phyloP scores from a whole-genome alignment of 306 rosid genomes.

The Lupinus albus region DNA sequence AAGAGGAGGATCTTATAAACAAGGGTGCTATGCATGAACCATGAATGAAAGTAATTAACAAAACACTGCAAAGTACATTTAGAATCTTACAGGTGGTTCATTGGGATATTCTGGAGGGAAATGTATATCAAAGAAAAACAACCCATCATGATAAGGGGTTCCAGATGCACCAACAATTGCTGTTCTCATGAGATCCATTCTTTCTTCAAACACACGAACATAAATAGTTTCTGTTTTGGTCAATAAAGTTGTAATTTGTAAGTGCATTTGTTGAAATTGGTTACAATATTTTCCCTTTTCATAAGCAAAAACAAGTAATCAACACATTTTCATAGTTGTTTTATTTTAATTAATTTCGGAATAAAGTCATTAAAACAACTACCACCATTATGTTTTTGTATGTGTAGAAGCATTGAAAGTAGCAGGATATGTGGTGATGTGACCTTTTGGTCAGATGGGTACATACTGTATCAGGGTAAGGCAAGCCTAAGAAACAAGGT shows the following conservation, averaged over 20 bases:
- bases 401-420: too few relatives aligned
- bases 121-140: constrained; percentile 84
- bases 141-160: constrained; percentile 93
- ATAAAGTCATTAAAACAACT: background rate
- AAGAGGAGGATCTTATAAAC: background rate
- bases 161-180: constrained; percentile 92
- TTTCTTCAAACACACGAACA: constrained; percentile 83
- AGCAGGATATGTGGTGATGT: too few relatives aligned
- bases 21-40: constrained; percentile 27
- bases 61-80: constrained; percentile 37
- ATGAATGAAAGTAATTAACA: constrained; percentile 17
- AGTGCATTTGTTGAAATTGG: constrained; percentile 33
- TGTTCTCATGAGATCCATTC: constrained; percentile 89
- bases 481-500: too few relatives aligned
- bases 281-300: constrained; percentile 16
- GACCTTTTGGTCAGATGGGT: too few relatives aligned
- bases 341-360: too few relatives aligned
- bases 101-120: constrained; percentile 88
- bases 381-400: too few relatives aligned
- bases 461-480: too few relatives aligned
- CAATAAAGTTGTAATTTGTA: constrained; percentile 23
- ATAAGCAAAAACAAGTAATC: constrained; percentile 27
- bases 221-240: constrained; percentile 70
- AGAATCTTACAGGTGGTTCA: constrained; percentile 86
- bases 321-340: too few relatives aligned